Conservation (phyloP, 495 filamentous ascomycete genomes). For the Zalerion maritima region DNA sequence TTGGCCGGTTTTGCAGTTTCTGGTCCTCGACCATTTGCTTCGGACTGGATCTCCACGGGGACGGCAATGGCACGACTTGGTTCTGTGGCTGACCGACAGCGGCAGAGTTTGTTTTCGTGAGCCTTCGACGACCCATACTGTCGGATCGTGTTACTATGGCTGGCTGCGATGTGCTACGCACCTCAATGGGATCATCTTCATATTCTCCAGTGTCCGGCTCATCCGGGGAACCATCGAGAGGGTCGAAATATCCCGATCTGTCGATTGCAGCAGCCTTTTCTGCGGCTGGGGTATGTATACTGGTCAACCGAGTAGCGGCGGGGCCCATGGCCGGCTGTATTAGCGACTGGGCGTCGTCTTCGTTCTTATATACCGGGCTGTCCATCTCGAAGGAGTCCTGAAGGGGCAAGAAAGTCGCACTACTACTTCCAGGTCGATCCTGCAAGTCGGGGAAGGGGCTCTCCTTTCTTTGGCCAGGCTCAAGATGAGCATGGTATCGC, state of each 20-base stretch:
- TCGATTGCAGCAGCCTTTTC: conserved; percentile 64
- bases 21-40: conserved; percentile 26
- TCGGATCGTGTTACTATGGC: conserved; percentile 7
- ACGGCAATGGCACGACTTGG: conserved; percentile 16
- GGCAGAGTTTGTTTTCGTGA: background rate
- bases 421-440: too few relatives aligned
- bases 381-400: too few relatives aligned
- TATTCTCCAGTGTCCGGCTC: conserved; percentile 14
- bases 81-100: background rate
- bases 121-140: conserved; percentile 1
- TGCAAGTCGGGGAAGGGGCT: too few relatives aligned
- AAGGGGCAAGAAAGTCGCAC: too few relatives aligned
- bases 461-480: too few relatives aligned
- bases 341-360: conserved; percentile 46
- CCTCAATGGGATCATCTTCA: too few relatives aligned
- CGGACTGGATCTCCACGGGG: conserved; percentile 37
- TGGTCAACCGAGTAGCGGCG: conserved; percentile 54
- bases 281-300: conserved; percentile 53
- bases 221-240: conserved; percentile 28
- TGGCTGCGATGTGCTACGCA: too few relatives aligned
- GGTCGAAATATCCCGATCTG: conserved; percentile 32
- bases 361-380: conserved; percentile 21
- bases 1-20: conserved; percentile 20
- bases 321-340: conserved; percentile 67
- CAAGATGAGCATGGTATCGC: too few relatives aligned